Percentiles rank a stretch among this genome's conserved stretches.
These are phyloP conservation scores for Talaromyces ruber DNA, from an alignment of 495 filamentous ascomycete genomes.

Conservation along the genomic window DNA sequence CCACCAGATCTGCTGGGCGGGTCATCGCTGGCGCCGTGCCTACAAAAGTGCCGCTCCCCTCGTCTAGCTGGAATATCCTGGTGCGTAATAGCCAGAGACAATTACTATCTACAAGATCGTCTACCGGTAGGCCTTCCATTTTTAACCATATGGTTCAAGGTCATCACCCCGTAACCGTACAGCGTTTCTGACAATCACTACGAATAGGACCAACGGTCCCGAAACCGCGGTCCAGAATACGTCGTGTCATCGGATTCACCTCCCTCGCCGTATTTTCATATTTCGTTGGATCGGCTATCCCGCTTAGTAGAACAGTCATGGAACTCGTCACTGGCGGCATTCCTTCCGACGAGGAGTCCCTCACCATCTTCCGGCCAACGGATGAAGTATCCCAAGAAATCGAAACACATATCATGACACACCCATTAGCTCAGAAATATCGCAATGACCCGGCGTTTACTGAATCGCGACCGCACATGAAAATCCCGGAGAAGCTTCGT, in stretches of 20 bases:
- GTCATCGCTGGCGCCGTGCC: not conserved
- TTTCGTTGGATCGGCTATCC: slow-evolving; percentile 19
- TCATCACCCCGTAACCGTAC: not conserved
- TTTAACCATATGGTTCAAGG: not conserved
- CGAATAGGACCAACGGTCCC: not conserved
- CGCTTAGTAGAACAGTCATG: slow-evolving; percentile 16
- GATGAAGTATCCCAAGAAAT: slow-evolving; percentile 53
- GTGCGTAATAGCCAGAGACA: not conserved
- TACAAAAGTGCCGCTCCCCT: not conserved
- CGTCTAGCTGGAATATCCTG: not conserved
- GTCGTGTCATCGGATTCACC: slow-evolving; percentile 30
- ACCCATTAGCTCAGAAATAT: slow-evolving; percentile 61
- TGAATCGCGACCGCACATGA: slow-evolving; percentile 80
- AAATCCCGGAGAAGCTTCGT: slow-evolving; percentile 60
- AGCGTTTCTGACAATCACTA: not conserved
- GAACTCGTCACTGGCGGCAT: slow-evolving; percentile 36
- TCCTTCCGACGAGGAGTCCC: slow-evolving; percentile 64
- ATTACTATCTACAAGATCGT: not conserved
- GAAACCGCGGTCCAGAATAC: slow-evolving; percentile 23
- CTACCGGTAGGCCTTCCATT: not conserved
- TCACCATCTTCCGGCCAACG: slow-evolving; percentile 55
- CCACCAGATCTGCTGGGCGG: slow-evolving; percentile 1
- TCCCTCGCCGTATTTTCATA: slow-evolving; percentile 30
- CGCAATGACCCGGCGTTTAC: slow-evolving; percentile 57
- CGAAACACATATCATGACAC: slow-evolving; percentile 63